Evolutionary conservation across 2,329 filamentous ascomycete species (phyloP), one percentile per base, ranked within the genome.

Genomic region (Diaporthe sp.): DNA sequence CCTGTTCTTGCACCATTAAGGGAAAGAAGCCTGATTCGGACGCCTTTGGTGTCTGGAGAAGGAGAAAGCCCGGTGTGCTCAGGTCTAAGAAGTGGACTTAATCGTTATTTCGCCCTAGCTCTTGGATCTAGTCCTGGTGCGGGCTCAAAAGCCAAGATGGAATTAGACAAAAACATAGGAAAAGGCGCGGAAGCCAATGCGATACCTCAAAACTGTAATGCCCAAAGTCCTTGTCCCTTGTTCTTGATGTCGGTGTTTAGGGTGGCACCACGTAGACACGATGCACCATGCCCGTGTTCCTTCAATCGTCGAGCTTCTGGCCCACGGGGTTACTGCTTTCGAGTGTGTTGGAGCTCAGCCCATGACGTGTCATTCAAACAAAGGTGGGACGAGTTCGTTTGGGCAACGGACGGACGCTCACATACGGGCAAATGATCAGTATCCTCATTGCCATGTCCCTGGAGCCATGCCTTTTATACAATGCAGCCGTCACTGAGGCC

Each of bases 51-150:
- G 75, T 78, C 75, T 79, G 81, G 84, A 83, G 84, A 86, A 93
- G 95, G 96, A 95, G 96, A 98, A 98, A 95, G 96, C 96, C 96
- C 95, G 98, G 96, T 97, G 92, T 89, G 92, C 88, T 90, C 89
- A 91, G 90, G 74, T 75, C 72, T 75, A 89, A 90, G 92, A 94
- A 92, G 88, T 93, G 91, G 91, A 94, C 94, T 96, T 97, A 84
- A 96, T 88, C 92, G 94, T 95, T 93, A 90, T 93, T 92, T 93
- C 90, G 87, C 89, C 85, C 76, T 75, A 56, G 75, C 59, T 73
- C 75, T 32, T 32, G 50, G 63, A 58, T 76, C 19, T 51, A 42
- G 32, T 65, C 30, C 56, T 50, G 44, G 65, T 27, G 27, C 47
- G 27, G 17, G 50, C 19, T 4, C 55, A 15, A 32, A 32, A 17